These are phyloP conservation scores for Kodamaea sp. DNA, from an alignment of 1,139 yeast genomes.

Conservation along the genomic window DNA sequence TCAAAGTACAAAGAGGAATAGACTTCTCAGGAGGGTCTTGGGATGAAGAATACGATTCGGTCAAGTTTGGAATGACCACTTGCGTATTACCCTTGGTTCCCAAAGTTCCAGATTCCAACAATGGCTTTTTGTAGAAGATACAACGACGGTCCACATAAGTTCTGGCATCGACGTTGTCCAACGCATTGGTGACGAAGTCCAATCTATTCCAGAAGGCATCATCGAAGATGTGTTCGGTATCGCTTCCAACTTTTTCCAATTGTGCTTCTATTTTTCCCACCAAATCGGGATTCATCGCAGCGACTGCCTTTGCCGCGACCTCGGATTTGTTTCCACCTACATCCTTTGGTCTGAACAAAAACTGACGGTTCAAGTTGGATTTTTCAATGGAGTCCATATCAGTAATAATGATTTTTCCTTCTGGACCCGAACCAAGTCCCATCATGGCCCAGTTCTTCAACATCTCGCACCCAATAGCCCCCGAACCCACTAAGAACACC, in stretches of 20 bases:
- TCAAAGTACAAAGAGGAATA: slow-evolving; percentile 92
- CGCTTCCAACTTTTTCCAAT: slow-evolving; percentile 89
- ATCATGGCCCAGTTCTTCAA: slow-evolving; percentile 96
- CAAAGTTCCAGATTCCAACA: slow-evolving; percentile 93
- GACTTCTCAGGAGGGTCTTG: slow-evolving; percentile 99
- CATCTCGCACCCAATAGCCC: slow-evolving; percentile 99
- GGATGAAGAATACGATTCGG: slow-evolving; percentile 93
- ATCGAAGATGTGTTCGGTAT: slow-evolving; percentile 83
- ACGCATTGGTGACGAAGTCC: slow-evolving; percentile 92
- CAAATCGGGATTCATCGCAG: slow-evolving; percentile 81
- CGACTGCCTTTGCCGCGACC: slow-evolving; percentile 85
- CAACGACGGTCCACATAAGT: slow-evolving; percentile 97
- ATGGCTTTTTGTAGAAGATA: slow-evolving; percentile 86
- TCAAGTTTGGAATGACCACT: slow-evolving; percentile 87
- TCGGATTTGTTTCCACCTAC: slow-evolving; percentile 92
- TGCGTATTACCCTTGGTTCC: slow-evolving; percentile 99
- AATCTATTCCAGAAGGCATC: slow-evolving; percentile 84
- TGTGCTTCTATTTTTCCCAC: slow-evolving; percentile 72
- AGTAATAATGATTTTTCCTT: slow-evolving; percentile 82
- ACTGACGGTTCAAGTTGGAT: slow-evolving; percentile 94
- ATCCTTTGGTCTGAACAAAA: slow-evolving; percentile 89
- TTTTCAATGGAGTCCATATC: slow-evolving; percentile 96
- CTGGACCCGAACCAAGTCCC: slow-evolving; percentile 91
- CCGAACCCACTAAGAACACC: slow-evolving; percentile 93
- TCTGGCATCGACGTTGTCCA: slow-evolving; percentile 97